Evolutionary conservation across 805 yeast genomes (phyloP).

Genomic region (Wickerhamiella parazyma): DNA sequence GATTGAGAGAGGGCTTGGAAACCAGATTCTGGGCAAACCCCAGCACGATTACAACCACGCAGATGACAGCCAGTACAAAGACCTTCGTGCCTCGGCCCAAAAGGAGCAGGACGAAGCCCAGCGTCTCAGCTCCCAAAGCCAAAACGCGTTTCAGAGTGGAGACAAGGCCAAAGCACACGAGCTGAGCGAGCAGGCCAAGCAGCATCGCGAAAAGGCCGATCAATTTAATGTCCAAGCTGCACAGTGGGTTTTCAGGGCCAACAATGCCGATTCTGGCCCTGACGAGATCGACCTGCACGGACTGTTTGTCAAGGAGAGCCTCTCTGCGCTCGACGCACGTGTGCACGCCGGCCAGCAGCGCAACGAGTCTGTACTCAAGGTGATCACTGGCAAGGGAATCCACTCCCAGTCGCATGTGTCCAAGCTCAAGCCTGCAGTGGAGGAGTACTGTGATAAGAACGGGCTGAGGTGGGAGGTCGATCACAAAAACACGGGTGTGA

Average conservation of each 20-base stretch:
- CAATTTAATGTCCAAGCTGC: slow-evolving; percentile 69
- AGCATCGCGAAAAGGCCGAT: slow-evolving; percentile 48
- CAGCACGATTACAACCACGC: slow-evolving; percentile 7
- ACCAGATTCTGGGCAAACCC: slow-evolving; percentile 5
- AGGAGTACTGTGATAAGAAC: slow-evolving; percentile 56
- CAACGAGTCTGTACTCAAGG: slow-evolving; percentile 50
- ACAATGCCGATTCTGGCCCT: slow-evolving; percentile 70
- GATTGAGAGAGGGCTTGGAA: slow-evolving; percentile 2
- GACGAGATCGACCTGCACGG: slow-evolving; percentile 94
- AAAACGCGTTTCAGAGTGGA: slow-evolving; percentile 62
- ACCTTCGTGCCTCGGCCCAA: slow-evolving; percentile 55
- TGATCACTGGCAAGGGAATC: slow-evolving; percentile 86
- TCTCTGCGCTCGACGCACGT: slow-evolving; percentile 58
- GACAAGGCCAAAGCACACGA: slow-evolving; percentile 61
- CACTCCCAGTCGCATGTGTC: slow-evolving; percentile 76
- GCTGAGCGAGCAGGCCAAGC: slow-evolving; percentile 55
- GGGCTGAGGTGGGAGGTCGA: slow-evolving; percentile 50
- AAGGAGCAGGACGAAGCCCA: slow-evolving; percentile 44
- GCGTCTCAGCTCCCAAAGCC: slow-evolving; percentile 51
- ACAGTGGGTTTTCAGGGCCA: slow-evolving; percentile 45
- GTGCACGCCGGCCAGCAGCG: slow-evolving; percentile 42
- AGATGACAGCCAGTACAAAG: slow-evolving; percentile 36
- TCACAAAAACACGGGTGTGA: slow-evolving; percentile 64
- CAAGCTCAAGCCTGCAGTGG: slow-evolving; percentile 81
- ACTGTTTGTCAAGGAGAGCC: slow-evolving; percentile 76